Conservation (phyloP, 2,329 filamentous ascomycete genomes). For the Colletotrichum cordylinicola region DNA sequence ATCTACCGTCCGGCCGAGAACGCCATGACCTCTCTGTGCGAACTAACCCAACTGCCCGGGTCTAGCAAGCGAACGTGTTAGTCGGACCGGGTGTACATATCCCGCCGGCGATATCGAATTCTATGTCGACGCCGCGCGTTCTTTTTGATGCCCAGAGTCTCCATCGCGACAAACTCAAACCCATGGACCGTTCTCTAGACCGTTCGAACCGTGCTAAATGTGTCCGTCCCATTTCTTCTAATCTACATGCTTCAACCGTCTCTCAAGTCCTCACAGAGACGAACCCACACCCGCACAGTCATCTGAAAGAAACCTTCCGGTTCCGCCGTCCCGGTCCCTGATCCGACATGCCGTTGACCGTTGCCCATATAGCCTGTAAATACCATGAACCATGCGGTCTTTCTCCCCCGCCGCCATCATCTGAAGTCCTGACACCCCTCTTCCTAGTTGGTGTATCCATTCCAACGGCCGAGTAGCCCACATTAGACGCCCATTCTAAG, state of each 20-base stretch:
- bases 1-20: neutral
- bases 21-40: neutral
- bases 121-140: neutral
- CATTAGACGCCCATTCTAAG: neutral
- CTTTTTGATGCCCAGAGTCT: neutral
- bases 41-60: neutral
- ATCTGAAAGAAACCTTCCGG: constrained; percentile 1
- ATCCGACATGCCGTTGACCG: neutral
- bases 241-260: constrained; percentile 4
- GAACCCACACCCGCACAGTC: neutral
- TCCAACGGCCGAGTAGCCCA: neutral
- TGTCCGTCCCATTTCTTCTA: neutral
- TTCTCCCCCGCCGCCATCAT: neutral
- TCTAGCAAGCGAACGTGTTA: neutral
- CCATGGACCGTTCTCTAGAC: neutral
- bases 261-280: neutral
- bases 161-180: neutral
- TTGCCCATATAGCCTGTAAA: neutral
- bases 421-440: neutral
- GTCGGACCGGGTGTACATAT: neutral
- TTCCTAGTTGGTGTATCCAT: neutral
- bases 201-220: neutral
- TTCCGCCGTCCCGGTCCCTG: constrained; percentile 7
- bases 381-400: neutral
- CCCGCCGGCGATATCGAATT: neutral